Evolutionary conservation across 2,329 filamentous ascomycete species (phyloP).

Genomic region (Phialophora verrucosa): DNA sequence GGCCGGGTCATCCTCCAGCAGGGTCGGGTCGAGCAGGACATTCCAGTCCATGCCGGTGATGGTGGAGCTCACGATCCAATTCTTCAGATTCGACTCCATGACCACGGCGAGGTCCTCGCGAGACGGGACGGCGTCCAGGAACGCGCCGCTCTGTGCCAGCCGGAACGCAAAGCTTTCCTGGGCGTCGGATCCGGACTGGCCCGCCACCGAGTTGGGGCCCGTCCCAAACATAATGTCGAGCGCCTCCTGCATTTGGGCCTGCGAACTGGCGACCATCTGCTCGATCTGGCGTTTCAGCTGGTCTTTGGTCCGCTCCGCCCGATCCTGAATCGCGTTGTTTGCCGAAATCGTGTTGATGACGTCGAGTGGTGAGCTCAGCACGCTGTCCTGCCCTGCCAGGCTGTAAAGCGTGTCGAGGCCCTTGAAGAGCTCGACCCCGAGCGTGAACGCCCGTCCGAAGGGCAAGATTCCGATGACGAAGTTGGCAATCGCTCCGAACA

Average conservation of each 20-base stretch:
- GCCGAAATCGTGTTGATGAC: too few species aligned
- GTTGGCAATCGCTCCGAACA: neutral
- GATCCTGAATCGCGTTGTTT: neutral
- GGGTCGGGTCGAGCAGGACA: constrained; percentile 5
- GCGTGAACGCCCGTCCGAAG: neutral
- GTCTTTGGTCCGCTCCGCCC: constrained; percentile 5
- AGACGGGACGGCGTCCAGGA: constrained; percentile 1
- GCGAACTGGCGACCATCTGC: constrained; percentile 6
- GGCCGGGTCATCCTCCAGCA: neutral
- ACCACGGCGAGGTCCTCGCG: constrained; percentile 6
- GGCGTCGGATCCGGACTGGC: neutral
- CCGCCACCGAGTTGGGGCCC: neutral
- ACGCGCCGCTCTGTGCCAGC: neutral
- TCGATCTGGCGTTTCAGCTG: constrained; percentile 5
- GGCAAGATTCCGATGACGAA: constrained; percentile 4
- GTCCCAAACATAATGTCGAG: constrained; percentile 8
- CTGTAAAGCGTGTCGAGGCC: neutral
- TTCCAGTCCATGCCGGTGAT: neutral
- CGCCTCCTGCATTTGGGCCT: neutral
- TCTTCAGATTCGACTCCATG: constrained; percentile 17
- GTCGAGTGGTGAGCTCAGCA: too few species aligned
- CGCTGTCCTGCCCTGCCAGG: neutral
- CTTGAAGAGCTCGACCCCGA: neutral
- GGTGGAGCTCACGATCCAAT: constrained; percentile 11
- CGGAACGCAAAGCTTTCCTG: constrained; percentile 5